Evolutionary conservation across 805 yeast species (phyloP), one percentile per base, ranked within the genome.

Genomic region (Nakazawaea peltata): DNA sequence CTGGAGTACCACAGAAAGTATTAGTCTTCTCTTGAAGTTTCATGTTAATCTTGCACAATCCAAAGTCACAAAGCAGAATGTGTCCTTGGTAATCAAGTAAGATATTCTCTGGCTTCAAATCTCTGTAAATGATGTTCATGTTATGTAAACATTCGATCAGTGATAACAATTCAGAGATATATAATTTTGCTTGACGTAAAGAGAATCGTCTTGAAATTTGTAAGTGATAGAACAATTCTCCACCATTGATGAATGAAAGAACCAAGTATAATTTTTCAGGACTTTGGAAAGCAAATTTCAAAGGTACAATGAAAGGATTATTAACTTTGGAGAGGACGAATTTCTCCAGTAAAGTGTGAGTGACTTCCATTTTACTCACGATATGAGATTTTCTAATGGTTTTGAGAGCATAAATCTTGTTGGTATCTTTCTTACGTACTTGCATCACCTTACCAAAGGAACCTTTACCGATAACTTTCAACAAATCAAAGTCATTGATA

Each of bases 371-470:
- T 53, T 94, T 77, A 19, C 94, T 83, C 23, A 92, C 94, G 46
- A 92, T 87, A 53, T 92, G 95, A 14, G 94, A 85, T 56, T 92
- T 92, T 48, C 97, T 71, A 43, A 92, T 77, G 0, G 97, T 87
- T 58, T 92, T 92, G 53, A 92, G 65, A 2, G 98, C 98, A 57
- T 92, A 92, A 17, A 92, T 79, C 55, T 90, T 94, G 44, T 81
- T 81, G 3, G 98, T 92, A 57, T 92, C 98, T 48, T 84, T 85
- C 61, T 92, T 92, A 44, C 87, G 78, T 28, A 92, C 98, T 59
- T 92, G 98, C 97, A 92, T 92, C 36, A 92, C 98, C 60, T 92
- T 92, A 34, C 98, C 98, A 56, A 92, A 92, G 8, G 97, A 87
- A 6, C 98, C 98, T 56, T 92, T 92, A 25, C 98, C 98, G 37